Base-by-base conservation (phyloP, 345 rosid genomes). In the Raphanus sativus region DNA sequence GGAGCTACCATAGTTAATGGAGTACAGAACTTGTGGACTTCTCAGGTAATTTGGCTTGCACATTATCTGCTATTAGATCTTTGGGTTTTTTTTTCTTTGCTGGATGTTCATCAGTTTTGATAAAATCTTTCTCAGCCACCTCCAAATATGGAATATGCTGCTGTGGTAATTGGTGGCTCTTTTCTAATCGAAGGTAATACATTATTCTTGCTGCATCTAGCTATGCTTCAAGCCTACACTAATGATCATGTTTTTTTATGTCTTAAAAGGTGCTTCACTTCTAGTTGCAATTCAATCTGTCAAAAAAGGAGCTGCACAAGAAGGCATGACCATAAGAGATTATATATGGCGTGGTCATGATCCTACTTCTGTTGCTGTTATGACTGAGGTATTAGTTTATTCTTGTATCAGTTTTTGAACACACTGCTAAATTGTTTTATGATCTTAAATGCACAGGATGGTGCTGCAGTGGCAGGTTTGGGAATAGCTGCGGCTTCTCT, bases 341-440 rank as follows among this genome's bases (percentile, higher is more conserved):
- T 94, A 86, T 78, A 77, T 94, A 34, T 94, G 98, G 98, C 98
- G 98, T 75, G 98, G 98, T 66, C 98, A 94, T 89, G 98, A 94
- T 85, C 98, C 98, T 55, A 94, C 98, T 33, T 86, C 98, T 48
- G 98, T 94, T 85, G 98, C 98, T 52, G 98, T 94, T 77, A 94
- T 94, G 98, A 92, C 98, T 32, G 98, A 92, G 96, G 98, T 92
- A 81, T 67, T 40, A 36, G n/a, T 33, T 30, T 67, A 30, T 60
- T 40, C 36, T 61, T 58, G 40, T 33, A 38, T 66, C 3, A 17
- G 30, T 55, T 8, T 70, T 55, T 50, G 69, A 60, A 69, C n/a
- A 24, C 38, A 45, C 38, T 30, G 52, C 52, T 60, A 30, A 67
- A 61, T 50, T 45, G 16, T 61, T 16, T 61, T 33, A 30, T 66